Conservation (phyloP, 2,329 filamentous ascomycete species). For the Trichoderma sp. region DNA sequence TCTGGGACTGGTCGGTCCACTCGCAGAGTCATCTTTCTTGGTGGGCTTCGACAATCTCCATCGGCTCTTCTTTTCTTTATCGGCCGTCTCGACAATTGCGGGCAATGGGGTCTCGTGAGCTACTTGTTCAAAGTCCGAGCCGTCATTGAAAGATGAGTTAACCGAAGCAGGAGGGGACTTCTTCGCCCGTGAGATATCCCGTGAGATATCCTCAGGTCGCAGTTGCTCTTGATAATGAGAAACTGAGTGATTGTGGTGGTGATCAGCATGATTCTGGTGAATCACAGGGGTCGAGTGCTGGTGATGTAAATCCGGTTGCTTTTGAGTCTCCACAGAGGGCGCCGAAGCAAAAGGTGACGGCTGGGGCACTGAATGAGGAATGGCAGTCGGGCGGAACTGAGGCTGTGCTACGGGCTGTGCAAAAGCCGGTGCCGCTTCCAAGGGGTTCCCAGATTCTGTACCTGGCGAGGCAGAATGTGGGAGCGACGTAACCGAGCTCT, state of each 20-base stretch:
- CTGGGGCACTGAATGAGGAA: conserved; percentile 18
- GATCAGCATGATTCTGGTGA: conserved; percentile 31
- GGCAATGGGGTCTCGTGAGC: conserved; percentile 54
- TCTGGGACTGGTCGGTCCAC: conserved; percentile 37
- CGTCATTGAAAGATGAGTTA: conserved; percentile 76
- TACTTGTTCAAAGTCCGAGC: conserved; percentile 74
- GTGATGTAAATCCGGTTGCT: conserved; percentile 27
- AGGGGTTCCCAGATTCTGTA: conserved; percentile 48
- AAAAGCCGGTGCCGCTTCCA: conserved; percentile 38
- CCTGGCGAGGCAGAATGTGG: conserved; percentile 49
- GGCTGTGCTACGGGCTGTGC: conserved; percentile 22
- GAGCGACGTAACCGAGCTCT: conserved; percentile 83
- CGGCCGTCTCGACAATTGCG: conserved; percentile 37
- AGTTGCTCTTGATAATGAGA: conserved; percentile 46
- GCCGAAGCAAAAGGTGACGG: conserved; percentile 11
- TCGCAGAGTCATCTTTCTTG: conserved; percentile 56
- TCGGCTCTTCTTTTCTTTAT: conserved; percentile 69
- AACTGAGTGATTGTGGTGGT: conserved; percentile 48
- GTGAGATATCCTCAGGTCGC: conserved; percentile 54
- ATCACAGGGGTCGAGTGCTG: conserved; percentile 23
- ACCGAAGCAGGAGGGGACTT: conserved; percentile 76
- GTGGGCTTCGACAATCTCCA: conserved; percentile 68
- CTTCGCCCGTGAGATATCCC: conserved; percentile 62
- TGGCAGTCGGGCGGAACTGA: conserved; percentile 23
- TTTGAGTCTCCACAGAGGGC: conserved; percentile 1